These are phyloP conservation scores for Guadua angustifolia DNA, from an alignment of 176 grass and related monocot species.

Conservation along the genomic window DNA sequence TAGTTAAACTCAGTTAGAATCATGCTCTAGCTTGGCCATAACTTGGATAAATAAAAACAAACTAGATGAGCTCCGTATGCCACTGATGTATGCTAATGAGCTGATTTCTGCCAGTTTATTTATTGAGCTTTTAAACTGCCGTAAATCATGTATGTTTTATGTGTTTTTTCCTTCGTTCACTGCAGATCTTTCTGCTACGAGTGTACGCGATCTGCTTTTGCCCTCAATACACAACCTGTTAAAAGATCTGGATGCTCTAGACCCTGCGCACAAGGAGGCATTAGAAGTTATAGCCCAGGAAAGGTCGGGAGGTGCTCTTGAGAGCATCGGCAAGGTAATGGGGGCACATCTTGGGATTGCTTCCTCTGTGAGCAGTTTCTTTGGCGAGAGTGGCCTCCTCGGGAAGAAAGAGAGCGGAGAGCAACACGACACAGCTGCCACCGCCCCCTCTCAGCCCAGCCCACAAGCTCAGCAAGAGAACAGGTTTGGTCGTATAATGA, in stretches of 20 bases:
- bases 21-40: conserved; percentile 14
- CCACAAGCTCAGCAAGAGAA: conserved; percentile 55
- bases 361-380: conserved; percentile 84
- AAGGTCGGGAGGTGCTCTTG: conserved; percentile 75
- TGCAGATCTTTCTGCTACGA: conserved; percentile 79
- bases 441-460: conserved; percentile 26
- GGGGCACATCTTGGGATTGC: conserved; percentile 84
- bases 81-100: neutral
- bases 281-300: conserved; percentile 82
- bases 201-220: conserved; percentile 75
- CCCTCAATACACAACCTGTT: conserved; percentile 90
- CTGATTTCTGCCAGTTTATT: neutral
- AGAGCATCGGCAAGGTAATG: conserved; percentile 90
- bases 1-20: conserved; percentile 19
- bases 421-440: conserved; percentile 26
- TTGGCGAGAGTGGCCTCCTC: conserved; percentile 70
- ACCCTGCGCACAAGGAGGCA: conserved; percentile 96
- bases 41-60: neutral
- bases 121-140: neutral
- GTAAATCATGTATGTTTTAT: conserved; percentile 22
- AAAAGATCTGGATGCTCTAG: conserved; percentile 79
- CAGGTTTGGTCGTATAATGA: conserved; percentile 85
- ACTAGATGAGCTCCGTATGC: neutral
- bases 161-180: conserved; percentile 21
- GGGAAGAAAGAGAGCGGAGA: conserved; percentile 80